Percentiles rank a stretch among this genome's conserved stretches.
phyloP scores from a whole-genome alignment of 331 rosid species.

The Malus hybrid region DNA sequence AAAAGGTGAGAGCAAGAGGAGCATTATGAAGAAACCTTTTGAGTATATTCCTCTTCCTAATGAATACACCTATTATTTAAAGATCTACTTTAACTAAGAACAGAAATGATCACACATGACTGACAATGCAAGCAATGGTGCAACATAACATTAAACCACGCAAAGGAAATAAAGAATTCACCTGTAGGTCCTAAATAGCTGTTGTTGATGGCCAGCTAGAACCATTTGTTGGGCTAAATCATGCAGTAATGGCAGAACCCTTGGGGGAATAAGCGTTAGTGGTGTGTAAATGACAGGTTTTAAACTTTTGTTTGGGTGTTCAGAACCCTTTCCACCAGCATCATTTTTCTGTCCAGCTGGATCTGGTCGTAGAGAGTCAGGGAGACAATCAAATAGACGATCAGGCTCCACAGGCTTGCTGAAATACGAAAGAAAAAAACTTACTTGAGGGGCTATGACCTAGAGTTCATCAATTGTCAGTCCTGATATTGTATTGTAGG shows the following conservation, averaged over 20 bases:
- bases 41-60: background rate
- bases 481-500: background rate
- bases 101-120: background rate
- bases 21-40: background rate
- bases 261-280: constrained; percentile 76
- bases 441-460: constrained; percentile 9
- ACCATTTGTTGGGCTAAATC: constrained; percentile 83
- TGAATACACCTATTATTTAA: background rate
- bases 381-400: constrained; percentile 84
- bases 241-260: constrained; percentile 88
- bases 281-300: constrained; percentile 49
- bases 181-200: constrained; percentile 73
- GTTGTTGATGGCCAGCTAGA: constrained; percentile 87
- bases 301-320: constrained; percentile 28
- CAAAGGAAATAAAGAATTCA: constrained; percentile 11
- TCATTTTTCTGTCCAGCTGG: constrained; percentile 36
- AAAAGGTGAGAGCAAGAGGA: background rate
- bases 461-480: background rate
- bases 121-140: background rate
- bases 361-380: constrained; percentile 68
- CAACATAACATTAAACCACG: background rate
- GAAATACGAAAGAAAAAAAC: constrained; percentile 28
- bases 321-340: constrained; percentile 40
- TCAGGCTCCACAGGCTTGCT: constrained; percentile 98
- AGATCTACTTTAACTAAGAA: background rate